These are phyloP conservation scores for Ehretia macrophylla DNA, from an alignment of 257 asterid species.

Conservation along the genomic window DNA sequence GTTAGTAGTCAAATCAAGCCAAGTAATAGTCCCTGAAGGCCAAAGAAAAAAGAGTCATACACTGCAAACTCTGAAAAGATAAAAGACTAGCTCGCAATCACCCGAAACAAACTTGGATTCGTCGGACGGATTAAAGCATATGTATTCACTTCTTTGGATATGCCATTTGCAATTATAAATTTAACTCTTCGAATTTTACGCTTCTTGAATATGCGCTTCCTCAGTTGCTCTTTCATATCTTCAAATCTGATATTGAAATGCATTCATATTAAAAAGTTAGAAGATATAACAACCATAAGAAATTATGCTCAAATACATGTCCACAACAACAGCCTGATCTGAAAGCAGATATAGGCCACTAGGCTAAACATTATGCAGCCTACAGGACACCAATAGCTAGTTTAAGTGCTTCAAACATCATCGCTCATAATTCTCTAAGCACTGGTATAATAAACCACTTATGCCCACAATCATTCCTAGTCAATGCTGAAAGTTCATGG, in stretches of 20 bases:
- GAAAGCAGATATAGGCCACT: too few species aligned
- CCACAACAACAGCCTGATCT: too few species aligned
- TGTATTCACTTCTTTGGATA: constrained; percentile 70
- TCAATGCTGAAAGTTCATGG: too few species aligned
- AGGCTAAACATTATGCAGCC: too few species aligned
- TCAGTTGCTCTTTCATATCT: constrained; percentile 79
- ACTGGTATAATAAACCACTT: too few species aligned
- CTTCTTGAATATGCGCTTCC: constrained; percentile 90
- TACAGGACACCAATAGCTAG: too few species aligned
- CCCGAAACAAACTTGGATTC: constrained; percentile 53
- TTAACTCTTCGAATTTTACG: constrained; percentile 82
- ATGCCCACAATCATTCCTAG: too few species aligned
- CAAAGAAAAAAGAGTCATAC: constrained; percentile 18
- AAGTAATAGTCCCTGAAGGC: constrained; percentile 67
- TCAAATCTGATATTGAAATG: constrained; percentile 55
- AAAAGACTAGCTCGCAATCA: constrained; percentile 9
- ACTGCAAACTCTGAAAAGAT: constrained; percentile 10
- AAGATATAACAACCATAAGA: too few species aligned
- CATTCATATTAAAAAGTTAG: too few species aligned
- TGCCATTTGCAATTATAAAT: constrained; percentile 60
- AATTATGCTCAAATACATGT: background rate
- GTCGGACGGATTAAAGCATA: constrained; percentile 96
- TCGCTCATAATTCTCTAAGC: too few species aligned
- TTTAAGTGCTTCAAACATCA: too few species aligned
- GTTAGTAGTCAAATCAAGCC: constrained; percentile 93